Percentiles rank a stretch among this genome's conserved stretches.
phyloP scores from a whole-genome alignment of 129 eudicot genomes.

The Kitagawia praeruptora region DNA sequence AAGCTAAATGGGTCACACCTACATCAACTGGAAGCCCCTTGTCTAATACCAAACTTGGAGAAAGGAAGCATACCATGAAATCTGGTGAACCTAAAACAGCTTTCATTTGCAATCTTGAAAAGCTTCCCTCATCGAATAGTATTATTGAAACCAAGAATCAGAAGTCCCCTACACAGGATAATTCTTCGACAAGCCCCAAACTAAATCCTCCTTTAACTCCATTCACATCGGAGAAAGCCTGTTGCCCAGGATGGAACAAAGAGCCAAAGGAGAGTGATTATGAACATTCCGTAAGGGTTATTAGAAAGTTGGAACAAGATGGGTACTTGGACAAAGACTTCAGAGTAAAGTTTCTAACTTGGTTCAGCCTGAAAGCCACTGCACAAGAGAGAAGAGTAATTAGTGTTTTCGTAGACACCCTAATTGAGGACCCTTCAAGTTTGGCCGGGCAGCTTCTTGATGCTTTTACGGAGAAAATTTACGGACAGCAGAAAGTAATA shows the following conservation, averaged over 20 bases:
- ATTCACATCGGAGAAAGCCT: constrained; percentile 37
- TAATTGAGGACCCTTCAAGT: constrained; percentile 52
- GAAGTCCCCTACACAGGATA: background rate
- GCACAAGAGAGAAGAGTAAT: constrained; percentile 53
- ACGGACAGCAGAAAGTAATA: constrained; percentile 20
- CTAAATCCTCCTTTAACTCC: constrained; percentile 53
- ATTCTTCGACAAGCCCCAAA: constrained; percentile 16
- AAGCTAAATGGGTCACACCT: constrained; percentile 57
- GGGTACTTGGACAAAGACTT: constrained; percentile 48
- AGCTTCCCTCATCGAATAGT: background rate
- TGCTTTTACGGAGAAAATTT: constrained; percentile 52
- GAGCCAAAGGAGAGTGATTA: constrained; percentile 29
- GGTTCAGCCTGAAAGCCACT: constrained; percentile 76
- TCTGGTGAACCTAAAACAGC: constrained; percentile 16
- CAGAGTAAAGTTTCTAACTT: constrained; percentile 61
- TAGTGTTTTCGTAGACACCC: constrained; percentile 49
- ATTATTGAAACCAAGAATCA: constrained; percentile 7
- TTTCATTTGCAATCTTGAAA: constrained; percentile 6
- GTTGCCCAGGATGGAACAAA: constrained; percentile 17
- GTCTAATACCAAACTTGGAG: constrained; percentile 13
- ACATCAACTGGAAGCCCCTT: constrained; percentile 14
- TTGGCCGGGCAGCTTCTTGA: constrained; percentile 71
- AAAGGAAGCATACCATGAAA: constrained; percentile 14
- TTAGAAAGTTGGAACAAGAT: constrained; percentile 47
- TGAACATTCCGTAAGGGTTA: constrained; percentile 48